Base-by-base conservation (phyloP, 1,284 basidiomycete species). In the Sparassis latifolia region DNA sequence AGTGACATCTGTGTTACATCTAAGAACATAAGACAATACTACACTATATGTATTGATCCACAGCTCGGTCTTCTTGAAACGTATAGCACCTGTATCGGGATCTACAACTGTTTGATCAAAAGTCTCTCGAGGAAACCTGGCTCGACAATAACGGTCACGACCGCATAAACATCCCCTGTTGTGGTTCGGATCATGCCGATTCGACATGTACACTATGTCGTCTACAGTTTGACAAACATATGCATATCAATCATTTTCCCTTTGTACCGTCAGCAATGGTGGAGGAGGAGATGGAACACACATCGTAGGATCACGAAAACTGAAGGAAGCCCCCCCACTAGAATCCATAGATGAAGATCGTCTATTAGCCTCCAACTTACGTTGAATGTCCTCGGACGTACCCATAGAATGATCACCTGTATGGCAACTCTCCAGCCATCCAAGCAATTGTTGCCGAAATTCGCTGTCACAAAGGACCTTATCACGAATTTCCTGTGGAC, bases 361-460 rank as follows among this genome's bases (percentile, higher is more conserved):
- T 6, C 35, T 6, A 37, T 12, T 7, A 12, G 35, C 35, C 6
- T 37, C 2, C 20, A 5, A n/a, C 2, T 10, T 4, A 42, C 2
- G 10, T 52, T 46, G 4, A 46, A 47, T 27, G 2, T 42, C 45
- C 10, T 5, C 31, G 1, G 10, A n/a, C 3, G 38, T 37, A 2
- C 39, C 27, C 1, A 42, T 42, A 0, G 35, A n/a, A 43, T 54
- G 56, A 4, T 57, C 52, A 28, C 54, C 58, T 2, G 33, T 33
- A 44, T 58, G 55, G 44, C 40, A 48, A 31, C n/a, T 30, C 38
- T 58, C 55, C n/a, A 60, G 38, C 46, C 58, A 60, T 1, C 27
- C 35, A 3, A 60, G 29, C 3, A 67, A 39, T 2, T 44, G 28
- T 20, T 37, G 35, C 32, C 54, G 48, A 49, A 60, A 66, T 1